Percentiles rank a stretch among this genome's conserved stretches.
phyloP scores from a whole-genome alignment of 176 grass and related monocot species.

The Eleusine indica region DNA sequence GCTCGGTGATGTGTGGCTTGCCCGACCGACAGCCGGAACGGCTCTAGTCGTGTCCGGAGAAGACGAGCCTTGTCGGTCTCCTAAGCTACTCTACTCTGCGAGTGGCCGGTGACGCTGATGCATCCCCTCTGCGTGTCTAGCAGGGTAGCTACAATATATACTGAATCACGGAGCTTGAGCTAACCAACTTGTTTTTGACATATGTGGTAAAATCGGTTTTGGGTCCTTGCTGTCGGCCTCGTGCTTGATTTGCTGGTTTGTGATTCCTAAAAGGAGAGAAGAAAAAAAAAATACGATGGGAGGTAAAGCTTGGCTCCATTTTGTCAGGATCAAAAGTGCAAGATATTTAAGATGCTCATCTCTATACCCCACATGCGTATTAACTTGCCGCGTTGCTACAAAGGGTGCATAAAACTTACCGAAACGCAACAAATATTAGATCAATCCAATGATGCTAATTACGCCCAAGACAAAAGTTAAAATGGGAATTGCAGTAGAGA shows the following conservation, averaged over 20 bases:
- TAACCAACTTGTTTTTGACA: neutral
- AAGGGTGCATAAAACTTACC: neutral
- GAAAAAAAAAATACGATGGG: neutral
- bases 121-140: neutral
- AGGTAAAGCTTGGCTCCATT: neutral
- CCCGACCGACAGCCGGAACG: neutral
- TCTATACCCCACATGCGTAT: neutral
- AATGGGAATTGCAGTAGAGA: neutral
- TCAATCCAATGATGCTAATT: neutral
- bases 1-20: neutral
- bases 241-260: constrained; percentile 5
- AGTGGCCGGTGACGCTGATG: constrained; percentile 12
- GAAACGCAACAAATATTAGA: neutral
- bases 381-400: neutral
- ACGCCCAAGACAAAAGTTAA: neutral
- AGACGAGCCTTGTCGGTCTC: neutral
- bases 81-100: neutral
- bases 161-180: neutral
- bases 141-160: neutral
- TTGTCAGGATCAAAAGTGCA: constrained; percentile 9
- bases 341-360: neutral
- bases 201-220: neutral
- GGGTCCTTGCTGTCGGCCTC: constrained; percentile 1
- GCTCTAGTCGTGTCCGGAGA: neutral
- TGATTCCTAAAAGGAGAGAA: neutral